These are phyloP conservation scores for Umbelopsis isabellina DNA, from an alignment of 192 early-diverging fungal genomes.

Conservation along the genomic window DNA sequence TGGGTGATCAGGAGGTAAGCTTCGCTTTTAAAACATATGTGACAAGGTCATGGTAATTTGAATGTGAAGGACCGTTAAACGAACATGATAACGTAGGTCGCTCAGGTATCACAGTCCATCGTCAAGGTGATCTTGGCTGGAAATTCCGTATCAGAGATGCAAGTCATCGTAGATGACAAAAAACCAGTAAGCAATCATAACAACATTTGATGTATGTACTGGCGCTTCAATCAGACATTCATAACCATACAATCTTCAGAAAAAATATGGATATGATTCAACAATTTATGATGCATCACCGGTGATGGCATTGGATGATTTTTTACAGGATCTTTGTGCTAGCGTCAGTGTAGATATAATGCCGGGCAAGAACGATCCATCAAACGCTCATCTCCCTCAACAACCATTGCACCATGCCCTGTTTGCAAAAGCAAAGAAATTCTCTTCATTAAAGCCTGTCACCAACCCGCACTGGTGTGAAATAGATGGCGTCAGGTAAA, in stretches of 20 bases:
- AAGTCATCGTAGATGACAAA: background rate
- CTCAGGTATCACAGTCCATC: background rate
- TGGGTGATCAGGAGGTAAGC: slow-evolving; percentile 57
- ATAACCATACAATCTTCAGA: slow-evolving; percentile 31
- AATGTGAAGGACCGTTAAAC: too few species aligned
- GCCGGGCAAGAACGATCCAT: slow-evolving; percentile 82
- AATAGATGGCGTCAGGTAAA: slow-evolving; percentile 66
- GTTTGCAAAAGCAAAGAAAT: slow-evolving; percentile 62
- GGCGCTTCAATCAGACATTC: background rate
- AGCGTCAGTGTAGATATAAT: slow-evolving; percentile 74
- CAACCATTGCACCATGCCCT: slow-evolving; percentile 78
- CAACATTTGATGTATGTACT: background rate
- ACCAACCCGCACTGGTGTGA: slow-evolving; percentile 84
- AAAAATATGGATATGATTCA: slow-evolving; percentile 56
- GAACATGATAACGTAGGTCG: background rate
- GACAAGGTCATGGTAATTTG: background rate
- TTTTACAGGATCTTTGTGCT: slow-evolving; percentile 66
- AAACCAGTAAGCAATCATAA: background rate
- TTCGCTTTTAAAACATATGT: background rate
- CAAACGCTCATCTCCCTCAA: slow-evolving; percentile 82
- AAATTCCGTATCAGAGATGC: slow-evolving; percentile 7
- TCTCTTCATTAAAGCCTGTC: slow-evolving; percentile 64
- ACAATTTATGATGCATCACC: slow-evolving; percentile 52
- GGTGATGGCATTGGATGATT: slow-evolving; percentile 61
- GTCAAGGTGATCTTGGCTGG: slow-evolving; percentile 9